Conservation (phyloP, 805 yeast species). For the Sporopachydermia quercuum region DNA sequence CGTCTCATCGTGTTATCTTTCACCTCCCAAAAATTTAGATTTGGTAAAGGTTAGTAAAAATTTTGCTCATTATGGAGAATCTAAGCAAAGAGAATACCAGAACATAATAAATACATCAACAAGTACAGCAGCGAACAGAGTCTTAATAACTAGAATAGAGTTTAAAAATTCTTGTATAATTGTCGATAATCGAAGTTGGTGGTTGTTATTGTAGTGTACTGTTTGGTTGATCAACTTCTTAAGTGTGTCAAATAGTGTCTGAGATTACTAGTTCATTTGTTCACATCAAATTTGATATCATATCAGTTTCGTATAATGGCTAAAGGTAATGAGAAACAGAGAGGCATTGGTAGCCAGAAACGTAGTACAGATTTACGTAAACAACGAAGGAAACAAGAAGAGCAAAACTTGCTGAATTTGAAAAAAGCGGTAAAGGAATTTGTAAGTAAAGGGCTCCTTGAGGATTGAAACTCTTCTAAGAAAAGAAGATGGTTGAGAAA, state of each 20-base stretch:
- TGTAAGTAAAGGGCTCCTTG: slow-evolving; percentile 13
- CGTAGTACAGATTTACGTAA: slow-evolving; percentile 16
- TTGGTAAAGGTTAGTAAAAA: not conserved
- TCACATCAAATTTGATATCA: too few relatives aligned
- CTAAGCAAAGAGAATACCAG: not conserved
- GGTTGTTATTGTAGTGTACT: too few relatives aligned
- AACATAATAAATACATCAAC: too few relatives aligned
- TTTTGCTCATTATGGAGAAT: not conserved
- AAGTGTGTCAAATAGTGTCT: too few relatives aligned
- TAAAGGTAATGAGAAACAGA: slow-evolving; percentile 5
- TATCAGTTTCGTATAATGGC: too few relatives aligned
- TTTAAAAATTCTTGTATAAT: too few relatives aligned
- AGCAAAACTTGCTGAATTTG: slow-evolving; percentile 25
- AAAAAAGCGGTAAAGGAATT: slow-evolving; percentile 37
- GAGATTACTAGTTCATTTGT: too few relatives aligned
- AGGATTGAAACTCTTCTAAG: not conserved
- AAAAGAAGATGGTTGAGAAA: too few relatives aligned
- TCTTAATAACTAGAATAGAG: too few relatives aligned
- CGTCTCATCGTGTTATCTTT: not conserved
- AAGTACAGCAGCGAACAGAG: too few relatives aligned
- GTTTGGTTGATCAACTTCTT: too few relatives aligned
- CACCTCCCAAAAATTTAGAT: not conserved
- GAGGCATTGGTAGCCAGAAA: slow-evolving; percentile 3
- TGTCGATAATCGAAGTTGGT: too few relatives aligned
- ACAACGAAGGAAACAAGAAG: slow-evolving; percentile 22